Evolutionary conservation across 2,329 filamentous ascomycete genomes (phyloP), one percentile per base, ranked within the genome.

Genomic region (Mycosphaerelloides madeirae): DNA sequence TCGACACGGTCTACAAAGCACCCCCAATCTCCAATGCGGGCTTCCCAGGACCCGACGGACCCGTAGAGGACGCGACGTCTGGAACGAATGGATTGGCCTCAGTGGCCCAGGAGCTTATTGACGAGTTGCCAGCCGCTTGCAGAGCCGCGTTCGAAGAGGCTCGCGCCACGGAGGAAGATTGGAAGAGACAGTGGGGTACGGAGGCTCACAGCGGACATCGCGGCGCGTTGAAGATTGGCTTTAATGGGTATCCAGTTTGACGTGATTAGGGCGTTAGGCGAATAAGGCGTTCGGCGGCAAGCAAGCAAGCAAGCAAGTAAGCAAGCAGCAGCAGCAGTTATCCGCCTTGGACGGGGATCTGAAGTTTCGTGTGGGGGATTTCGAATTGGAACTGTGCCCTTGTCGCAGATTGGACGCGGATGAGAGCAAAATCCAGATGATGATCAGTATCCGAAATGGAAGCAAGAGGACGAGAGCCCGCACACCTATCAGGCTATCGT

Each of bases 111-210:
- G 84, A 87, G 8, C 73, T 88, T 51, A 72, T 78, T 45, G 76
- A 79, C 22, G 73, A 84, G 46, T 71, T 90, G 46, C 84, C 84
- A 1, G 66, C 76, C 1, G 81, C 87, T 51, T 93, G 87, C 64
- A 78, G 84, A 29, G 69, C 73, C 29, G 84, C 86, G 0, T 89
- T 95, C 50, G 73, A 88, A 39, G 72, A 77, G 41, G 83, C 87
- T 3, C 71, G 81, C 40, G 68, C 69, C 9, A 73, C 76, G 43
- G 87, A 95, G 65, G 65, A 68, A 48, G 68, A 76, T 42, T 97
- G 89, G 86, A 86, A 86, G 64, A 71, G 67, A 25, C 77, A 75
- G 51, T 95, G 89, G 87, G 78, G 78, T 13, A 75, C 78, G 4
- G 90, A 96, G 67, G 72, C 65, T 29, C 67, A 74, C 8, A 78